A percentile compares a stretch with the other conserved stretches of the same genome.
phyloP scores from a whole-genome alignment of 441 rosid species.

The Erodium trifolium region DNA sequence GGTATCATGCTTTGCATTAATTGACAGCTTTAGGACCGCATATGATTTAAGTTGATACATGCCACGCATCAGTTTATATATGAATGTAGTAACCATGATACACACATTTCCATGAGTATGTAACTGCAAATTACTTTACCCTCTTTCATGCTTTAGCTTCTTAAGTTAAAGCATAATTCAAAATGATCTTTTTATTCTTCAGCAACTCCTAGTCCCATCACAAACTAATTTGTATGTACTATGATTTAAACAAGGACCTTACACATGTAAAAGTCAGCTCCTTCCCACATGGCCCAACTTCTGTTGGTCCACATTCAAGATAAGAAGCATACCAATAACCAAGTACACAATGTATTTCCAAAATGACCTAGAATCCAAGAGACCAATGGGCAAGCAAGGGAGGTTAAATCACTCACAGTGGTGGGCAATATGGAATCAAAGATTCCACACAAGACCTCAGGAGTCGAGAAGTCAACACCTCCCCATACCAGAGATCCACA shows the following conservation, averaged over 20 bases:
- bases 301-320: no score
- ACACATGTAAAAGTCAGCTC: no score
- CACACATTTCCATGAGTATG: not conserved
- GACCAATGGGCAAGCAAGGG: slow-evolving; percentile 9
- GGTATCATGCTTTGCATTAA: not conserved
- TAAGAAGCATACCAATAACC: no score
- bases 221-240: no score
- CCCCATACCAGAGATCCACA: slow-evolving; percentile 60
- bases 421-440: slow-evolving; percentile 72
- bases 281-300: no score
- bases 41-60: not conserved
- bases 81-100: no score
- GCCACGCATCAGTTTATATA: not conserved
- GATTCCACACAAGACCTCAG: slow-evolving; percentile 54
- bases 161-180: not conserved
- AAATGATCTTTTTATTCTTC: no score
- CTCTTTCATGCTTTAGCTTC: not conserved
- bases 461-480: slow-evolving; percentile 55
- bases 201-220: no score
- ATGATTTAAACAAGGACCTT: no score
- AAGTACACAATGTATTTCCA: not conserved
- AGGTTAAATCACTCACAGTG: slow-evolving; percentile 49
- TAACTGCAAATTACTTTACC: slow-evolving; percentile 7
- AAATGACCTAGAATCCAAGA: not conserved
- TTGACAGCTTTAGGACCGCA: not conserved